Conservation (phyloP, 2,329 filamentous ascomycete species). For the Neofusicoccum sp. region DNA sequence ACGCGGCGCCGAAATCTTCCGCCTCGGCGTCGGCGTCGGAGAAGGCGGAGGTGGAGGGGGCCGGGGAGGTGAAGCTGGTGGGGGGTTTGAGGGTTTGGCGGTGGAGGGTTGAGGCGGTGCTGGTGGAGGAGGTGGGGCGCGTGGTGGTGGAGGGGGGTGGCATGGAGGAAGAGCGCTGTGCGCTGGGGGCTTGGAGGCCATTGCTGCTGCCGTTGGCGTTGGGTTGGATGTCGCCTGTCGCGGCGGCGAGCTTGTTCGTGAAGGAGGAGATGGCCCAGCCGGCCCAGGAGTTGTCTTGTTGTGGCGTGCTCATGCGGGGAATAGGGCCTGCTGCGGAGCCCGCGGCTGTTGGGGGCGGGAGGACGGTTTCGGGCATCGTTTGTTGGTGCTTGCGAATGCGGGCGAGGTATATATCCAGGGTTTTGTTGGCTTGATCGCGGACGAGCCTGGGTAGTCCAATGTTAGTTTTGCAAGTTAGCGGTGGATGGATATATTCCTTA, state of each 20-base stretch:
- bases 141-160: conserved; percentile 38
- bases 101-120: conserved; percentile 56
- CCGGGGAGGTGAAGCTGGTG: conserved; percentile 25
- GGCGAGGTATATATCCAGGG: conserved; percentile 80
- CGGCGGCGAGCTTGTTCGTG: conserved; percentile 85
- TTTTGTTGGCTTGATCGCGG: conserved; percentile 87
- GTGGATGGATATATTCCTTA: background rate
- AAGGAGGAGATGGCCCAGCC: conserved; percentile 99
- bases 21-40: conserved; percentile 48
- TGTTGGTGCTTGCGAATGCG: conserved; percentile 76
- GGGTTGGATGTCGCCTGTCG: conserved; percentile 80
- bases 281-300: conserved; percentile 73
- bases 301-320: conserved; percentile 77
- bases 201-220: conserved; percentile 41
- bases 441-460: conserved; percentile 55
- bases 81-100: conserved; percentile 27
- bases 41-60: conserved; percentile 32
- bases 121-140: conserved; percentile 42
- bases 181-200: conserved; percentile 35
- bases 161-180: conserved; percentile 49
- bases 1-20: conserved; percentile 62
- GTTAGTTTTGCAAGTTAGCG: conserved; percentile 9
- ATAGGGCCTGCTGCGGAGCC: conserved; percentile 49
- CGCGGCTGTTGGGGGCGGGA: conserved; percentile 60
- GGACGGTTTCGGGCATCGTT: conserved; percentile 74